Conservation (phyloP, 495 filamentous ascomycete species). For the Chaetomium cochliodes region DNA sequence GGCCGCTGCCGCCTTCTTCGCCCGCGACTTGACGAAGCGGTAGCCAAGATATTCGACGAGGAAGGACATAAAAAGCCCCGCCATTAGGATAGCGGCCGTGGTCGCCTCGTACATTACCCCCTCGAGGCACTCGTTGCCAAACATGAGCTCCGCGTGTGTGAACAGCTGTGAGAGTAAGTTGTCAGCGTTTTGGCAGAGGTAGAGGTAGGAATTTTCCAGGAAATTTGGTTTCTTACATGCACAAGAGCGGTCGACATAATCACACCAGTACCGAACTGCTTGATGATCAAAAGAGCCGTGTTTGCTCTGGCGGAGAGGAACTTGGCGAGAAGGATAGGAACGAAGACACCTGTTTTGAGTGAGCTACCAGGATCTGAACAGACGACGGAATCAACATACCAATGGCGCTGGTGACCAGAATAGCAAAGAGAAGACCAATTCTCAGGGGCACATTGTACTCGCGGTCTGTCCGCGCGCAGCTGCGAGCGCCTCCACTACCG, state of each 20-base stretch:
- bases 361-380: constrained; percentile 16
- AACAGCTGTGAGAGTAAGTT: constrained; percentile 46
- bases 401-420: constrained; percentile 31
- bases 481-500: constrained; percentile 27
- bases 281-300: constrained; percentile 34
- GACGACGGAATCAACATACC: constrained; percentile 29
- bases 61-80: constrained; percentile 62
- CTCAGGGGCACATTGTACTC: constrained; percentile 60
- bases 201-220: background rate
- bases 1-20: background rate
- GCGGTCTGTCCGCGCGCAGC: constrained; percentile 47
- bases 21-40: constrained; percentile 45
- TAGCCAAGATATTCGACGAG: constrained; percentile 58
- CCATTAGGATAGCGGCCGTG: constrained; percentile 62
- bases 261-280: constrained; percentile 73
- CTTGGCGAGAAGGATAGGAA: constrained; percentile 15
- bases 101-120: constrained; percentile 59
- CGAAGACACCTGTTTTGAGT: constrained; percentile 24
- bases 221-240: constrained; percentile 48
- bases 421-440: constrained; percentile 59
- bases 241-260: constrained; percentile 70
- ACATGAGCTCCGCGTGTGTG: constrained; percentile 63
- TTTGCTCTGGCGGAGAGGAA: constrained; percentile 39
- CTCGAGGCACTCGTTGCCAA: constrained; percentile 61
- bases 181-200: background rate